A percentile compares a stretch with the other conserved stretches of the same genome.
Conservation (phyloP, 1,139 yeast genomes). For the Pneumocystis wakefieldiae region DNA sequence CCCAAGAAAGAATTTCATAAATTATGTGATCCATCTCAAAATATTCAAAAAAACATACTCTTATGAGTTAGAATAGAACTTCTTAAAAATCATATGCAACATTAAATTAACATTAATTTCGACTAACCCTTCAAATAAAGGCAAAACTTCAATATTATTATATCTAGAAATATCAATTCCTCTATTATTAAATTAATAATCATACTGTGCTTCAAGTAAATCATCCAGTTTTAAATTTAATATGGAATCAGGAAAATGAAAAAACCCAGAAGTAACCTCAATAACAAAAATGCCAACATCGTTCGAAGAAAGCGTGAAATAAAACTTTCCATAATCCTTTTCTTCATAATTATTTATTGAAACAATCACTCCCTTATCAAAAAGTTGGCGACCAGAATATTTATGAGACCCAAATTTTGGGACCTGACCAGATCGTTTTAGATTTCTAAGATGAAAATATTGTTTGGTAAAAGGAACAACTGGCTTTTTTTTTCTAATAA, state of each 20-base stretch:
- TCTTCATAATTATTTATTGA: constrained; percentile 35
- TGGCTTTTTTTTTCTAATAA: constrained; percentile 28
- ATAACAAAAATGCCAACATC: constrained; percentile 56
- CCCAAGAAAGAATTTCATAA: neutral
- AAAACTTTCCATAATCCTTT: constrained; percentile 48
- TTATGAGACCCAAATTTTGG: constrained; percentile 76
- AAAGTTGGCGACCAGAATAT: constrained; percentile 59
- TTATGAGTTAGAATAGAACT: constrained; percentile 34
- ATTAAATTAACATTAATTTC: constrained; percentile 51
- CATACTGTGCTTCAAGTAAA: constrained; percentile 49
- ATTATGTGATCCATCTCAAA: neutral
- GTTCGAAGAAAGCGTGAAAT: constrained; percentile 64
- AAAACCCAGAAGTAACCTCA: constrained; percentile 43
- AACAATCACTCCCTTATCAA: constrained; percentile 54
- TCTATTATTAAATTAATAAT: neutral
- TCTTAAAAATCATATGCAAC: constrained; percentile 52
- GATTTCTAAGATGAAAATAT: constrained; percentile 59
- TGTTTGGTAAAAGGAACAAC: constrained; percentile 60
- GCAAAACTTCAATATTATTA: constrained; percentile 33
- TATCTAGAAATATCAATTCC: constrained; percentile 13
- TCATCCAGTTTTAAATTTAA: constrained; percentile 49
- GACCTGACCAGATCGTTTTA: constrained; percentile 49
- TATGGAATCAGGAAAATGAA: constrained; percentile 37
- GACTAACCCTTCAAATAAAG: constrained; percentile 50
- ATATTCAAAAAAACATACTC: neutral